Conservation (phyloP, 2,329 filamentous ascomycete genomes). For the Aspergillus fumigatiaffinis region DNA sequence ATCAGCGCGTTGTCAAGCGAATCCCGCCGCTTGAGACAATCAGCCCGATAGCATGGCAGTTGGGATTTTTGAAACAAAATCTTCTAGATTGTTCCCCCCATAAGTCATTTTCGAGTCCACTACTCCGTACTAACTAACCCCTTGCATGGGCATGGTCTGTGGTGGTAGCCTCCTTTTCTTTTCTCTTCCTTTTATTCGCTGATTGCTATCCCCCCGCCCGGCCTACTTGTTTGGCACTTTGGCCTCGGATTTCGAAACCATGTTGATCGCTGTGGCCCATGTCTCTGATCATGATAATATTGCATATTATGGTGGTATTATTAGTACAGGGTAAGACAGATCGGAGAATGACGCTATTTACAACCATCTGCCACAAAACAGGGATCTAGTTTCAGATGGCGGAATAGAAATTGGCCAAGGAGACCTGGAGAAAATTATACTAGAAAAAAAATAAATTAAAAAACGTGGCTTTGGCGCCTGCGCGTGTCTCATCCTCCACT, state of each 20-base stretch:
- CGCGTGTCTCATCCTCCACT: constrained; percentile 8
- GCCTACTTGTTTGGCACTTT: not conserved
- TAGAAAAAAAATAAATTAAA: not conserved
- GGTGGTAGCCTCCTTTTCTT: not conserved
- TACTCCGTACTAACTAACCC: not conserved
- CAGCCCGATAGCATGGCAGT: not conserved
- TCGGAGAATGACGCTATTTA: not conserved
- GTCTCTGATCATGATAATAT: not conserved
- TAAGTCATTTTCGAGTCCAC: not conserved
- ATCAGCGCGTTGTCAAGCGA: no score
- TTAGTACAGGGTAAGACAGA: not conserved
- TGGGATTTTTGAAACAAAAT: not conserved
- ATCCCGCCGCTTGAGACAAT: not conserved
- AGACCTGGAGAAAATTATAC: not conserved
- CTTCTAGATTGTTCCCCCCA: not conserved
- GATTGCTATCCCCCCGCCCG: not conserved
- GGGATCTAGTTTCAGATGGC: not conserved
- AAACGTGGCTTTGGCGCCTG: constrained; percentile 16
- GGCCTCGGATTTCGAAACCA: not conserved
- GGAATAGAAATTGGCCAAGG: not conserved
- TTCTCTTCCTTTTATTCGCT: not conserved
- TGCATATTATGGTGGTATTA: not conserved
- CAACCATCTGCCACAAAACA: not conserved
- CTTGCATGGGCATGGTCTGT: not conserved
- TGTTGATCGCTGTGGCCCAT: not conserved